Evolutionary conservation across 2,329 filamentous ascomycete species (phyloP).

Genomic region (Ceratocystis huliohia): DNA sequence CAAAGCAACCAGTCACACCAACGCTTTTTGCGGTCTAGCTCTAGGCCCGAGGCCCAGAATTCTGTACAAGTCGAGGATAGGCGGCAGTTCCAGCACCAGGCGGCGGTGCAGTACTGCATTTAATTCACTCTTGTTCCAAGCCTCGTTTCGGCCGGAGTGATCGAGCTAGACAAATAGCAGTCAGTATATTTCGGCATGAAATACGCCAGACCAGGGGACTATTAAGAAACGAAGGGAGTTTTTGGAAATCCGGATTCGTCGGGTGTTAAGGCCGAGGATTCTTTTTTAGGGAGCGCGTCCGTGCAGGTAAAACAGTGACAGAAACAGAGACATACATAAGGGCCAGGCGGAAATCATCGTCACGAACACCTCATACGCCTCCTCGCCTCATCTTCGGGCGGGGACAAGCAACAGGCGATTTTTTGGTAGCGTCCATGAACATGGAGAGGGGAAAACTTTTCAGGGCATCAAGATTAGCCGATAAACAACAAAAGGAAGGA

Average conservation of each 20-base stretch:
- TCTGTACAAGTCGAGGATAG: not conserved
- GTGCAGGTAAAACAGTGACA: slow-evolving; percentile 1
- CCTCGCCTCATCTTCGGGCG: too few species aligned
- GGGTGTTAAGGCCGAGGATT: not conserved
- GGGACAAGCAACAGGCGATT: too few species aligned
- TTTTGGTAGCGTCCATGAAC: too few species aligned
- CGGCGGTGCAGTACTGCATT: not conserved
- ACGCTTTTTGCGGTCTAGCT: not conserved
- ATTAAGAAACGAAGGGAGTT: not conserved
- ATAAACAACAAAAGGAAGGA: too few species aligned
- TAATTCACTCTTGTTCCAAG: not conserved
- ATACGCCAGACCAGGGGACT: not conserved
- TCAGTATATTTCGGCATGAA: not conserved
- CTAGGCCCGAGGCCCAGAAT: not conserved
- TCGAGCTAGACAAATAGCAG: not conserved
- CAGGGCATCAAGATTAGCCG: too few species aligned
- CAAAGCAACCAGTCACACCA: not conserved
- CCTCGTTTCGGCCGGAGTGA: not conserved
- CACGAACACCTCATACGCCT: too few species aligned
- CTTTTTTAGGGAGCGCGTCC: not conserved
- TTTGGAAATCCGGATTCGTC: not conserved
- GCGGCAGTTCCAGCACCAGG: not conserved
- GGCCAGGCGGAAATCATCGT: too few species aligned
- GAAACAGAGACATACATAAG: too few species aligned
- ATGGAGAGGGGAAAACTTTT: too few species aligned